Evolutionary conservation across 225 moss, liverwort and hornwort genomes (phyloP), one percentile per base, ranked within the genome.

Genomic region (Sphagnum tenellum): DNA sequence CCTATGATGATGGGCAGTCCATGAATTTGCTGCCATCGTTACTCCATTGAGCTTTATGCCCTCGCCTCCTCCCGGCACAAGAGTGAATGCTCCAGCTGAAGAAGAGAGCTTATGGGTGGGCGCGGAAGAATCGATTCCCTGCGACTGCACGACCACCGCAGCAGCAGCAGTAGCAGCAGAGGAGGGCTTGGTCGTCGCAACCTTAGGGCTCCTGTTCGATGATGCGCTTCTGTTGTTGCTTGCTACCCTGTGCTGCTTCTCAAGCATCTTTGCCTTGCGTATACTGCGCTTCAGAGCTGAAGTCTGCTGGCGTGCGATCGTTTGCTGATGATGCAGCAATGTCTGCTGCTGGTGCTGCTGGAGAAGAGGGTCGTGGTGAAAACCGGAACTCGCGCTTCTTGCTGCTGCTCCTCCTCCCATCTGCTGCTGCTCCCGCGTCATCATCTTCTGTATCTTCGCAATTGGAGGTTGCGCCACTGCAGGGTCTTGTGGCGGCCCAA

Each of bases 211-310:
- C 52, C 52, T 52, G 52, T 9, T 52, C 2, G 6, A 9, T 52
- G 9, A 9, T 6, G 9, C 9, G 52, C 52, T 9, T 52, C 9
- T 52, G 6, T 9, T 52, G 6, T 52, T 52, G 52, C 52, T 9
- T 29, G 29, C 29, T 29, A 29, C 29, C 29, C 29, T 29, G 29
- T 55, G 55, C 46, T 56, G 66, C 56, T 66, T 66, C 66, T 66
- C 66, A 46, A 49, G 49, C 67, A 59, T 67, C 67, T 67, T 67
- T n/a, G 47, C 48, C 59, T 67, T 67, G 57, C 67, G 67, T 59
- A 67, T n/a, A 29, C 48, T 67, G 49, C 67, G 57, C 56, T 67
- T 58, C 13, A 45, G 47, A 48, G 67, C 67, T 59, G 67, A 67
- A 58, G 67, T 49, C 58, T 67, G 58, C 57, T 58, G 67, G 29